A percentile compares a stretch with the other conserved stretches of the same genome.
phyloP scores from a whole-genome alignment of 1,284 basidiomycete genomes.

The Apiotrichum sp. region DNA sequence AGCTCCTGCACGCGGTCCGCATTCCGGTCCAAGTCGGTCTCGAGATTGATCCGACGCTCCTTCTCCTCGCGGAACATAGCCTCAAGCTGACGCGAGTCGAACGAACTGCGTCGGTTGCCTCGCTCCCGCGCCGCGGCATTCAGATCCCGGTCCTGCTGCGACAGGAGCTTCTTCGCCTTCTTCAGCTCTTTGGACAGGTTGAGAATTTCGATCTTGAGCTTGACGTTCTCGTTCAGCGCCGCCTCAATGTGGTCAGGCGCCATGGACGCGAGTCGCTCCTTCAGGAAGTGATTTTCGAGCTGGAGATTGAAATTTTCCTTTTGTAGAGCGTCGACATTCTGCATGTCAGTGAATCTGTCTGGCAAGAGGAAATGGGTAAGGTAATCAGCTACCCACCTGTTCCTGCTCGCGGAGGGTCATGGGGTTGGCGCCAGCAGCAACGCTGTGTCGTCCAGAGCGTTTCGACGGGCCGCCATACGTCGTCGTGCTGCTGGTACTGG shows the following conservation, averaged over 20 bases:
- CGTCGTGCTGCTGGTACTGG: slow-evolving; percentile 6
- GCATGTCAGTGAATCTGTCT: slow-evolving; percentile 3
- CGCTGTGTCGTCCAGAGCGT: slow-evolving; percentile 42
- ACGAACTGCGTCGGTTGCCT: slow-evolving; percentile 31
- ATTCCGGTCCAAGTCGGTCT: slow-evolving; percentile 46
- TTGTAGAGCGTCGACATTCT: slow-evolving; percentile 90
- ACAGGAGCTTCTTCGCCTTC: slow-evolving; percentile 78
- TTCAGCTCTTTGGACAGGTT: slow-evolving; percentile 87
- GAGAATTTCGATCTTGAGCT: slow-evolving; percentile 86
- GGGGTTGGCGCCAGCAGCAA: slow-evolving; percentile 29
- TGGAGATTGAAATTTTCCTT: slow-evolving; percentile 95
- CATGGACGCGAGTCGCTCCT: slow-evolving; percentile 73
- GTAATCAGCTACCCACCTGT: slow-evolving; percentile 57
- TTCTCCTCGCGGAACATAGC: slow-evolving; percentile 40
- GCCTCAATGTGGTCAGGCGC: slow-evolving; percentile 87
- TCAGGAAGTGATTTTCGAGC: slow-evolving; percentile 84
- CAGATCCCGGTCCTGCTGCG: slow-evolving; percentile 74
- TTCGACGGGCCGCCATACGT: slow-evolving; percentile 27
- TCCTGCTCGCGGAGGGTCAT: slow-evolving; percentile 87
- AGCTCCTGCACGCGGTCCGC: slow-evolving; percentile 62
- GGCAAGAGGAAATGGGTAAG: background rate
- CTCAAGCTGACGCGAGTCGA: slow-evolving; percentile 26
- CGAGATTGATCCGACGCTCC: slow-evolving; percentile 26
- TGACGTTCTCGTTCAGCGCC: slow-evolving; percentile 87
- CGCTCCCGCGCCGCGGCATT: slow-evolving; percentile 58